Evolutionary conservation across 208 protist species (phyloP).

Genomic region (Naegleria fowleri): DNA sequence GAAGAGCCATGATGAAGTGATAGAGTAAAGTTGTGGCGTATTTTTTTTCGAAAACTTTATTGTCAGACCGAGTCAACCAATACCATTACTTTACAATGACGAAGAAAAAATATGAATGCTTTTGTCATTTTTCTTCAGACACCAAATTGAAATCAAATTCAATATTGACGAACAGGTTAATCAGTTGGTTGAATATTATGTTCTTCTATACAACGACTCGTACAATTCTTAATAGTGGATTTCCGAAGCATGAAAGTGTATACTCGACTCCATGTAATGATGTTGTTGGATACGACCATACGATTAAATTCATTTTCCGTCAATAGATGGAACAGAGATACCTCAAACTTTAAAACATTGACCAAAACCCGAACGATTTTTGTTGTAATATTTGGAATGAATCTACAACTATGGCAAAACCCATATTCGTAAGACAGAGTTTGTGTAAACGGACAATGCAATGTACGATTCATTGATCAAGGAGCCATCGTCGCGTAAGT

Average conservation of each 20-base stretch:
- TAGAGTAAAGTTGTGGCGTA: not conserved
- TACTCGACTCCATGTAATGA: too few relatives aligned
- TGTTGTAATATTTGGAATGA: too few relatives aligned
- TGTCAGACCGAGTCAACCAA: not conserved
- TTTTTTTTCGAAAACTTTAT: not conserved
- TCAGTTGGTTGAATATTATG: not conserved
- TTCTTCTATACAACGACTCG: not conserved
- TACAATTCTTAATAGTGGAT: not conserved
- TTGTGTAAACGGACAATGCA: too few relatives aligned
- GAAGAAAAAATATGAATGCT: not conserved
- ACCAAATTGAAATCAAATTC: not conserved
- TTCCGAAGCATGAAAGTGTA: not conserved
- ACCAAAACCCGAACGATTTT: too few relatives aligned
- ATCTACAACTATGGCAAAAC: too few relatives aligned
- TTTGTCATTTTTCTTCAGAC: not conserved
- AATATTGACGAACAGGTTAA: not conserved
- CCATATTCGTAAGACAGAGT: too few relatives aligned
- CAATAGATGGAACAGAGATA: too few relatives aligned
- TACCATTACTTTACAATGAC: not conserved
- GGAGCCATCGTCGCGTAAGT: too few relatives aligned
- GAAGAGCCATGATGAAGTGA: not conserved
- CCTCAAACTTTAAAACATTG: too few relatives aligned
- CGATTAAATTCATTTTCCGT: too few relatives aligned
- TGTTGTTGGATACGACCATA: too few relatives aligned
- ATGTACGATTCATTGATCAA: too few relatives aligned